Conservation (phyloP, 176 grass and related monocot species). For the Eragrostis nindensis region DNA sequence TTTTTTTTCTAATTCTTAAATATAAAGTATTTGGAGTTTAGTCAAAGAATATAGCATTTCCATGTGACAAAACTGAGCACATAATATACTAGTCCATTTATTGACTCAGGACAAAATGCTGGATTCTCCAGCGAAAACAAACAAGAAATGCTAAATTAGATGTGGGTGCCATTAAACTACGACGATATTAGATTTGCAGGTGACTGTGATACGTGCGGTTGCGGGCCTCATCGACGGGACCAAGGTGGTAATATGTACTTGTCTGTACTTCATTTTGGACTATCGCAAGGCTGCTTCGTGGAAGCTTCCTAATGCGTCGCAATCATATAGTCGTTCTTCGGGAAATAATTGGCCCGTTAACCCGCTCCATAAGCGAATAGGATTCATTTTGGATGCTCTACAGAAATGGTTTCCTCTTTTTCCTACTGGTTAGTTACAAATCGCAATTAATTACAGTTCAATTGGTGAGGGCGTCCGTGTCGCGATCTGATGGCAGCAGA, state of each 20-base stretch:
- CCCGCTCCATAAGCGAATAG: background rate
- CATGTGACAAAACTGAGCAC: background rate
- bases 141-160: background rate
- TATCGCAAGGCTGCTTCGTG: conserved; percentile 30
- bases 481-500: conserved; percentile 4
- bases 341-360: background rate
- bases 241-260: background rate
- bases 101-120: background rate
- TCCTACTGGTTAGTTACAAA: background rate
- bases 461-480: background rate
- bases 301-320: conserved; percentile 53
- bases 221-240: background rate
- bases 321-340: background rate
- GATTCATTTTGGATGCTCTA: background rate
- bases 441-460: background rate
- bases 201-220: background rate
- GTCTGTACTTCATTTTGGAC: background rate
- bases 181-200: background rate
- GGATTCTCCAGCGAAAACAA: background rate
- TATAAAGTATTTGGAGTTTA: background rate
- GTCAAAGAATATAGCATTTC: background rate
- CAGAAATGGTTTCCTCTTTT: background rate
- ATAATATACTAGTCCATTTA: background rate
- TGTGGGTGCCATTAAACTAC: background rate
- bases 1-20: background rate